Evolutionary conservation across 75 land plant species (phyloP).

Genomic region (Sequoia sempervirens): DNA sequence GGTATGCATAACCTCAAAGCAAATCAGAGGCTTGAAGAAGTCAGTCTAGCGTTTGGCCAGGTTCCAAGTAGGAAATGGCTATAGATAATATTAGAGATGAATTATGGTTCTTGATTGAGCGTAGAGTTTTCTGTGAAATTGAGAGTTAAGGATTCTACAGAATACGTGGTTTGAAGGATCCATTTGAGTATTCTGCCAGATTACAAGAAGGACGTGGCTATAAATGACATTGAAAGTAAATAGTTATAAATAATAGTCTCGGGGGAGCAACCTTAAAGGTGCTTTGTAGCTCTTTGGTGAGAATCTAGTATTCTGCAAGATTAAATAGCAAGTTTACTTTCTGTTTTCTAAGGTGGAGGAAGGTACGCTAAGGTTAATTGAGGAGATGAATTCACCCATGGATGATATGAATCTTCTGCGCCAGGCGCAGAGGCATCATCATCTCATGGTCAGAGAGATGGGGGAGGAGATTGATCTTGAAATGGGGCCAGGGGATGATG

Average conservation of each 20-base stretch:
- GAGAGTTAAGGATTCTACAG: not conserved
- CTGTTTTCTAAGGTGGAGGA: conserved; percentile 6
- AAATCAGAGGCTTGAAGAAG: not conserved
- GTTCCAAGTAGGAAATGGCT: not conserved
- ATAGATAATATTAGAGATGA: not conserved
- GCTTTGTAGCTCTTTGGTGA: not conserved
- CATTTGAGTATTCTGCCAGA: not conserved
- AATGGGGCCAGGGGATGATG: conserved; percentile 91
- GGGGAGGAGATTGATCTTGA: conserved; percentile 94
- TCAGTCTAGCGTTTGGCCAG: not conserved
- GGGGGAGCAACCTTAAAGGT: not conserved
- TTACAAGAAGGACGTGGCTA: not conserved
- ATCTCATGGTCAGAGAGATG: conserved; percentile 66
- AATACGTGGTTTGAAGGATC: too few species aligned
- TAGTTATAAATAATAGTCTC: not conserved
- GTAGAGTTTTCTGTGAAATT: not conserved
- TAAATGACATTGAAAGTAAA: not conserved
- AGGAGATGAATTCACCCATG: conserved; percentile 65
- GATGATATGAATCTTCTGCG: conserved; percentile 75
- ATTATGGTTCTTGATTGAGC: not conserved
- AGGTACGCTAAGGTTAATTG: conserved; percentile 5
- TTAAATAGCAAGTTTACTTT: not conserved
- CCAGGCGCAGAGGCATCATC: conserved; percentile 53
- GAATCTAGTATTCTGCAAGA: not conserved
- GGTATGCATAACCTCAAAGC: not conserved